Evolutionary conservation across 116 monocot species (phyloP).

Genomic region (Iris pallida): DNA sequence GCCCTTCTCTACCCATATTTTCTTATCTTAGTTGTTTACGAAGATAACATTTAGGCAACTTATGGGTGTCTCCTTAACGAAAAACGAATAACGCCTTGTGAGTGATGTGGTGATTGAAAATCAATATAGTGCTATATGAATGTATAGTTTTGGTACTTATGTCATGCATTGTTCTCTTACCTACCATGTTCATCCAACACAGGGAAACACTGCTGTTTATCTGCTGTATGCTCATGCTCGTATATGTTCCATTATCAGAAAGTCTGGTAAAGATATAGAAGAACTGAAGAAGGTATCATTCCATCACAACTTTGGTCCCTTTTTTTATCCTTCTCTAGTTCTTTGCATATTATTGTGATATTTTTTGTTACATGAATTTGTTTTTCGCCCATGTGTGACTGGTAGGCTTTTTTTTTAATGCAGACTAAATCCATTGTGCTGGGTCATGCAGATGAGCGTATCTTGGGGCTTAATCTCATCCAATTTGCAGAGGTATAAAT

Average conservation of each 20-base stretch:
- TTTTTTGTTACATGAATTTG: background rate
- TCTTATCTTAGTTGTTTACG: no score
- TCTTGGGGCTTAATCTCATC: slow-evolving; percentile 66
- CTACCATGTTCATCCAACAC: slow-evolving; percentile 10
- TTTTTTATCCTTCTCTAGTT: background rate
- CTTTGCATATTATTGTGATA: background rate
- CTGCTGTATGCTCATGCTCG: slow-evolving; percentile 93
- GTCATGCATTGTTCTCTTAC: background rate
- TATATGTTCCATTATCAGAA: slow-evolving; percentile 88
- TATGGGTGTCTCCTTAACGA: no score
- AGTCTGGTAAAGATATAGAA: slow-evolving; percentile 73
- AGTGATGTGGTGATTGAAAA: no score
- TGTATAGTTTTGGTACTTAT: no score
- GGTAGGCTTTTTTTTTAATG: background rate
- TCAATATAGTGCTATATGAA: no score
- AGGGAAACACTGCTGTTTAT: slow-evolving; percentile 97
- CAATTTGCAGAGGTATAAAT: slow-evolving; percentile 76
- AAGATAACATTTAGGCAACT: no score
- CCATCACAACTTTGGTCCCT: background rate
- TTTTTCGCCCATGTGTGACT: no score
- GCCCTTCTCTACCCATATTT: no score
- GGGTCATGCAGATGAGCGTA: slow-evolving; percentile 70
- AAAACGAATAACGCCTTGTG: no score
- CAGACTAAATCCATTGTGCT: slow-evolving; percentile 51
- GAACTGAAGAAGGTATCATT: slow-evolving; percentile 55